phyloP scores from a whole-genome alignment of 2,329 filamentous ascomycete genomes.

The Thelonectria discophora region DNA sequence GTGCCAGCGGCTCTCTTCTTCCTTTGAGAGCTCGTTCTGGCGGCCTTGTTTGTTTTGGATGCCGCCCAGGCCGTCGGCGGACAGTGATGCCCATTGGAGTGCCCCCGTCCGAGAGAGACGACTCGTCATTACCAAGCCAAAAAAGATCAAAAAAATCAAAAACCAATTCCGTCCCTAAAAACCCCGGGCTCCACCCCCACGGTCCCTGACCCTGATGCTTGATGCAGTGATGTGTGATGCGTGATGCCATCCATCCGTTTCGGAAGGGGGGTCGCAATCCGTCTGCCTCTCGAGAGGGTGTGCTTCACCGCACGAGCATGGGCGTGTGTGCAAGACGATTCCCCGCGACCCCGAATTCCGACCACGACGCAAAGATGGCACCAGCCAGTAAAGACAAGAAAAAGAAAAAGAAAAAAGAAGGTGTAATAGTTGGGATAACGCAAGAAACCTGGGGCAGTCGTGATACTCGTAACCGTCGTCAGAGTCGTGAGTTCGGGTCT shows the following conservation, averaged over 20 bases:
- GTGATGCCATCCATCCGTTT: slow-evolving; percentile 30
- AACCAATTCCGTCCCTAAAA: slow-evolving; percentile 23
- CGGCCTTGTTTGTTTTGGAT: background rate
- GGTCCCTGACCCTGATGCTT: slow-evolving; percentile 29
- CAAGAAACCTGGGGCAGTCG: slow-evolving; percentile 33
- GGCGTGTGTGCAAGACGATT: slow-evolving; percentile 12
- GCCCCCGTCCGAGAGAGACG: slow-evolving; percentile 12
- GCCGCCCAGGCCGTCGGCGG: background rate
- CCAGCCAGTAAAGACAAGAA: slow-evolving; percentile 23
- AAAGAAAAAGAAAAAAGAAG: slow-evolving; percentile 22
- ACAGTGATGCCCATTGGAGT: slow-evolving; percentile 13
- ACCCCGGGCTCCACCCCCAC: slow-evolving; percentile 29
- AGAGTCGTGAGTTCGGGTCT: slow-evolving; percentile 41
- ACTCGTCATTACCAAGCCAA: slow-evolving; percentile 21
- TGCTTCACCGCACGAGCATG: slow-evolving; percentile 4
- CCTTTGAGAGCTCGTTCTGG: background rate
- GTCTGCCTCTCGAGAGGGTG: slow-evolving; percentile 20
- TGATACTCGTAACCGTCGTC: slow-evolving; percentile 43
- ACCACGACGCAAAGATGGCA: slow-evolving; percentile 34
- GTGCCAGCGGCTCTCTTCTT: slow-evolving; percentile 21
- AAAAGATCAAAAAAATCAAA: slow-evolving; percentile 4
- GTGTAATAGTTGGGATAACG: slow-evolving; percentile 29
- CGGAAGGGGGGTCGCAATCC: slow-evolving; percentile 28
- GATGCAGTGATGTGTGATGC: slow-evolving; percentile 21
- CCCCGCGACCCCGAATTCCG: slow-evolving; percentile 42